Evolutionary conservation across 2,329 filamentous ascomycete genomes (phyloP), one percentile per base, ranked within the genome.

Genomic region (Orbilia javanica): DNA sequence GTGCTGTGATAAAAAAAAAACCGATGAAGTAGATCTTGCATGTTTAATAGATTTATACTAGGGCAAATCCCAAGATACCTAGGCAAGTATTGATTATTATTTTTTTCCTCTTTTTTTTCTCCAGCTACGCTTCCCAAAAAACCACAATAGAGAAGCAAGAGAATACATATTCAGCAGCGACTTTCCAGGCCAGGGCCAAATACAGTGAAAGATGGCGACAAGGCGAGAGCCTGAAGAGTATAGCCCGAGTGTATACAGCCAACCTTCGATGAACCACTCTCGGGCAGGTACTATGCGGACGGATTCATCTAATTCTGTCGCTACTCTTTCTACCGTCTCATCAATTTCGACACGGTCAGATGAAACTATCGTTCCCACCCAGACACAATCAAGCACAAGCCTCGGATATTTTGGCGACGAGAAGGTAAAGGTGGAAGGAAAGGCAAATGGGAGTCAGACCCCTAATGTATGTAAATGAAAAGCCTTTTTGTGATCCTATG

Each of bases 191-290:
- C 15, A 20, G 20, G 18, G 5, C 42, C n/a, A n/a, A n/a, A 44
- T n/a, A 20, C 4, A 44, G 2, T 3, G 48, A 18, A 66, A 11
- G n/a, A 62, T 75, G 63, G 68, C 52, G 44, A 34, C 29, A 57
- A 44, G 62, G 52, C 53, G 18, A 22, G 44, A n/a, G 15, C 46
- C 64, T 7, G 64, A 75, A 0, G 44, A 55, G 11, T 75, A 75
- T 15, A 75, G 71, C 34, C 71, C 71, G 31, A 75, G 71, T 29
- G 27, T 75, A 22, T 75, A 75, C 64, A 75, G 71, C 27, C 63
- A 68, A n/a, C 53, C 64, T 31, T 74, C 70, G 42, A 29, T 57
- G 36, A 42, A 39, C 4, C 66, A 73, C 55, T 64, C 71, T 25
- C 22, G 71, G 44, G 44, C 50, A 4, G 52, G 71, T n/a, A 72